phyloP scores from a whole-genome alignment of 1,139 yeast species.

The Casaregolazyma suthepensis region DNA sequence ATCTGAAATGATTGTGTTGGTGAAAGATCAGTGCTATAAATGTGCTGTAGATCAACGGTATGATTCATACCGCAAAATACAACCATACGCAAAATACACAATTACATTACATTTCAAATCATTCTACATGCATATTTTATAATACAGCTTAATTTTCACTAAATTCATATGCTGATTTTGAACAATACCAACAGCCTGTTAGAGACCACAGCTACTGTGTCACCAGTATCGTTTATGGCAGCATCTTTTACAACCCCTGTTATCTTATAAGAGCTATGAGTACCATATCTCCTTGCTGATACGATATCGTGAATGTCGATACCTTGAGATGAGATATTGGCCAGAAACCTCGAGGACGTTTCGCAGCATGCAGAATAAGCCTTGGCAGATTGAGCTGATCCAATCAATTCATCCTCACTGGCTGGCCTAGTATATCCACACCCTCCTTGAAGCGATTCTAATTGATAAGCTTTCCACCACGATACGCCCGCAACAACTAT shows the following conservation, averaged over 20 bases:
- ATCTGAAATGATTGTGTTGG: neutral
- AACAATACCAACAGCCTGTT: neutral
- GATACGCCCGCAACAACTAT: constrained; percentile 33
- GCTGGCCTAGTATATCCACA: constrained; percentile 25
- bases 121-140: neutral
- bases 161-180: neutral
- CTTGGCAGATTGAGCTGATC: constrained; percentile 2
- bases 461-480: constrained; percentile 32
- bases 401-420: constrained; percentile 17
- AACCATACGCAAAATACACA: no score
- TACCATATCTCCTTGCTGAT: constrained; percentile 15
- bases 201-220: constrained; percentile 2
- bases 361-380: neutral
- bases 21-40: neutral
- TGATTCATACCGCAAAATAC: neutral
- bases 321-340: constrained; percentile 9
- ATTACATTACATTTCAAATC: neutral
- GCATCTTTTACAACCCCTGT: constrained; percentile 10
- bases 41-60: neutral
- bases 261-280: constrained; percentile 9
- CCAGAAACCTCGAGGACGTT: constrained; percentile 4
- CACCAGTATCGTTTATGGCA: constrained; percentile 7
- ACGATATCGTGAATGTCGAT: constrained; percentile 14
- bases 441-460: constrained; percentile 23
- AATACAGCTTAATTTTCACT: neutral